Evolutionary conservation across 2,329 filamentous ascomycete genomes (phyloP).

Genomic region (Penicillium sp.): DNA sequence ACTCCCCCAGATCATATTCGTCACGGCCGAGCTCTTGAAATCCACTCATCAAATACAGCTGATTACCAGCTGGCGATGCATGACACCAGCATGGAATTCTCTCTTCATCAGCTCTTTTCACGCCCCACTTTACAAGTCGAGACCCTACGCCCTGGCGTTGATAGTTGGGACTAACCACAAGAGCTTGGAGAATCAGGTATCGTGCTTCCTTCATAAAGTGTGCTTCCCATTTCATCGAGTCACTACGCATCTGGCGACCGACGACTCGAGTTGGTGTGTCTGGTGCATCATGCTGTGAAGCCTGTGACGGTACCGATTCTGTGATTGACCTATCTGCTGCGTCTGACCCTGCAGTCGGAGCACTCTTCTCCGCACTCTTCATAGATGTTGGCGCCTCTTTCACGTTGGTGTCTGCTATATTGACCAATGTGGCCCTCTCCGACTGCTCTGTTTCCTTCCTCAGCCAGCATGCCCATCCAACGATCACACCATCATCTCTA

Average conservation of each 20-base stretch:
- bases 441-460: background rate
- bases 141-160: background rate
- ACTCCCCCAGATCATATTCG: background rate
- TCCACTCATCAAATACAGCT: background rate
- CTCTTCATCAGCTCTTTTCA: background rate
- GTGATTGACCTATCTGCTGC: background rate
- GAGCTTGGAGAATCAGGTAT: background rate
- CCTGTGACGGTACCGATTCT: background rate
- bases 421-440: background rate
- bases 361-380: background rate
- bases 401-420: background rate
- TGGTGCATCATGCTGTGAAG: background rate
- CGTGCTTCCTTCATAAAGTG: background rate
- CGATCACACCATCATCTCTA: background rate
- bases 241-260: background rate
- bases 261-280: background rate
- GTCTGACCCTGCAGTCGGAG: background rate
- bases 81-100: background rate
- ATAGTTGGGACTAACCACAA: background rate
- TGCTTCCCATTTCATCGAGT: background rate
- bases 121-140: background rate
- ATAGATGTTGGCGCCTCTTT: background rate
- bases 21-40: background rate
- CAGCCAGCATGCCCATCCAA: background rate
- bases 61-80: background rate